Evolutionary conservation across 768 basidiomycete species (phyloP), one percentile per base, ranked within the genome.

Genomic region (Suillus alpinus): DNA sequence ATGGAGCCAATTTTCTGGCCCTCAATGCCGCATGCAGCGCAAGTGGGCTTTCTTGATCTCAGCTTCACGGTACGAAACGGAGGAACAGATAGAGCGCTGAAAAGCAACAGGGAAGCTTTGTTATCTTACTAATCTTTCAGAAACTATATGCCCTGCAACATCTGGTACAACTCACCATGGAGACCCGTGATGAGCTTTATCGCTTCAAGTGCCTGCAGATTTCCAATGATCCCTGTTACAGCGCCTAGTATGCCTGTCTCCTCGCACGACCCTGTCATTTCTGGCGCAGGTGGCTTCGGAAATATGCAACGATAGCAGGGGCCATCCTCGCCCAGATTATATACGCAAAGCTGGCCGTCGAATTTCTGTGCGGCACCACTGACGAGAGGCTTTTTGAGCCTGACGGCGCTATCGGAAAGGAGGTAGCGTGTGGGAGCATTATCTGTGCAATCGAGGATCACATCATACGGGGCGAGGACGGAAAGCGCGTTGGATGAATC

Each of bases 231-330:
- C 1, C 96, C 96, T 0, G 93, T 92, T 1, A 97, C 94, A 0
- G 81, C 86, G 6, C 96, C 96, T 52, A 97, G 75, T 5, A 98
- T 87, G 1, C 96, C 95, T 4, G 86, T 80, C 69, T 97, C 95
- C 67, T 90, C 94, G 65, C 97, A 99, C 9, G 87, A 85, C 8
- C 92, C 89, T 1, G 83, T 75, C 31, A 78, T 78, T 58, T 85
- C 85, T 20, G 77, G 80, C 4, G 85, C 80, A 1, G 94, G 86
- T 2, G 94, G 86, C 57, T 80, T 83, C 0, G 96, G 95, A 72
- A 95, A 98, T 46, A 98, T 74, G 71, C 97, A 98, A 16, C 97
- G 83, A 73, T 96, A 98, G 74, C 97, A 99, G 0, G 95, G 95
- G 1, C 94, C 88, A 32, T 83, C 75, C 20, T 76, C 73, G 6